Percentiles rank a stretch among this genome's conserved stretches.
These are phyloP conservation scores for Pythium brachiatum DNA, from an alignment of 352 stramenopile species.

Conservation along the genomic window DNA sequence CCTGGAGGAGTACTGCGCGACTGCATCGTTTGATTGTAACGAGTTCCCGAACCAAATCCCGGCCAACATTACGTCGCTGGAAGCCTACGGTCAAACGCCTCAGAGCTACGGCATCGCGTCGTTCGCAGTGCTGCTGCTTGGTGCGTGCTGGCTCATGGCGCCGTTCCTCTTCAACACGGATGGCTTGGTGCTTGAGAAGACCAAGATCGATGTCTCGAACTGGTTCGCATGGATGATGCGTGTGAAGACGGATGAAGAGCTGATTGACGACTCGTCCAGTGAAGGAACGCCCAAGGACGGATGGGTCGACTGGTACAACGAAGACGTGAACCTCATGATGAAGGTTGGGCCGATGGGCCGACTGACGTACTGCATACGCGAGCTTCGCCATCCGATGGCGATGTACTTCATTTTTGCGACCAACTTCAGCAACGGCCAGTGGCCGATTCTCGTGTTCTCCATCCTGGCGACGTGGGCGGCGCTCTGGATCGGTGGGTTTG, in stretches of 20 bases:
- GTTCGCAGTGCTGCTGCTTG: slow-evolving; percentile 80
- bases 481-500: slow-evolving; percentile 44
- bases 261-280: slow-evolving; percentile 32
- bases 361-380: slow-evolving; percentile 75
- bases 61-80: slow-evolving; percentile 65
- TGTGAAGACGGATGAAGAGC: slow-evolving; percentile 41
- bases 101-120: slow-evolving; percentile 81
- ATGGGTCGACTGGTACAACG: slow-evolving; percentile 75
- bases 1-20: slow-evolving; percentile 44
- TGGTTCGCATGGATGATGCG: slow-evolving; percentile 88
- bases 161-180: slow-evolving; percentile 90
- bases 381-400: slow-evolving; percentile 69
- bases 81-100: slow-evolving; percentile 47
- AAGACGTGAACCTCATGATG: slow-evolving; percentile 67
- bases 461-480: slow-evolving; percentile 14
- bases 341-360: slow-evolving; percentile 65
- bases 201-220: slow-evolving; percentile 73
- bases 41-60: slow-evolving; percentile 48
- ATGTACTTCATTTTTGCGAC: slow-evolving; percentile 85
- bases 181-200: slow-evolving; percentile 80
- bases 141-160: slow-evolving; percentile 77
- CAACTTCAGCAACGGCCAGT: slow-evolving; percentile 59
- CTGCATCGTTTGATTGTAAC: slow-evolving; percentile 41
- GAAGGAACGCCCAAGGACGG: slow-evolving; percentile 55
- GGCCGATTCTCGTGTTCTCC: slow-evolving; percentile 39